phyloP scores from a whole-genome alignment of 345 rosid genomes.

The Clausena lansium region DNA sequence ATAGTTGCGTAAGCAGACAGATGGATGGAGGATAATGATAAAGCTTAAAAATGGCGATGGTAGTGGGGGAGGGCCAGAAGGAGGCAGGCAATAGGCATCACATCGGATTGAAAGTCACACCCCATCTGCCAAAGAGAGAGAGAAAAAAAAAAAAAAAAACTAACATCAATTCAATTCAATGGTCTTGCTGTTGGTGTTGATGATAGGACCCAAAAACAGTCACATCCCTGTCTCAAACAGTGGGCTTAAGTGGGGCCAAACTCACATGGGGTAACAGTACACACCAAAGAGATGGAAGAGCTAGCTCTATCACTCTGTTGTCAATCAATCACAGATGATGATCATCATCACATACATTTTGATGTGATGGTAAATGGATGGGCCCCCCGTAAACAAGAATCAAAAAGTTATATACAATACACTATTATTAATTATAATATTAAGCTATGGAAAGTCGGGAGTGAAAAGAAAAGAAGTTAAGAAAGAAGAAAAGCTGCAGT shows the following conservation, averaged over 20 bases:
- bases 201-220: constrained; percentile 34
- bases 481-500: neutral
- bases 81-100: constrained; percentile 6
- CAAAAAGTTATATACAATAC: neutral
- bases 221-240: constrained; percentile 29
- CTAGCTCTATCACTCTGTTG: neutral
- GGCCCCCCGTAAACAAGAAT: neutral
- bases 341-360: neutral
- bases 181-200: neutral
- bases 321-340: constrained; percentile 7
- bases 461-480: neutral
- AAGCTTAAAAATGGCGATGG: neutral
- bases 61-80: neutral
- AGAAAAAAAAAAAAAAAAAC: neutral
- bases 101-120: constrained; percentile 29
- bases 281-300: neutral
- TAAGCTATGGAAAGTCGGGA: neutral
- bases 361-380: constrained; percentile 13
- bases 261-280: constrained; percentile 41
- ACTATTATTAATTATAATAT: neutral
- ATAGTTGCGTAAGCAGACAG: neutral
- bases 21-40: neutral
- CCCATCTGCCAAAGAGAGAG: constrained; percentile 13
- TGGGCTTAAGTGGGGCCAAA: constrained; percentile 30
- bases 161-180: neutral